Conservation (phyloP, 2,329 filamentous ascomycete species). For the Clarireedia hainanense region DNA sequence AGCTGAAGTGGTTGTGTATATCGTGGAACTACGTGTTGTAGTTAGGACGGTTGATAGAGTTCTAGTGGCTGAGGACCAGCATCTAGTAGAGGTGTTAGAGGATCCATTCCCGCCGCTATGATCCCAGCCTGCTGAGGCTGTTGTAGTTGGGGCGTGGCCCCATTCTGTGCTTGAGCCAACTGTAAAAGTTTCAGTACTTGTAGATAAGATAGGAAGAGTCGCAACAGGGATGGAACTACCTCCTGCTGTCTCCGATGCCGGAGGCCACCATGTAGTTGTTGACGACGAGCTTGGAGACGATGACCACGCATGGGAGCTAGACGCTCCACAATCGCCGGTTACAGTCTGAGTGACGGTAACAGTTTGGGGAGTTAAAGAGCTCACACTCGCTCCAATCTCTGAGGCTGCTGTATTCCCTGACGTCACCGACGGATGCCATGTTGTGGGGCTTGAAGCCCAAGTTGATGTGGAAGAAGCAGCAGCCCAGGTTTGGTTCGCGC, state of each 20-base stretch:
- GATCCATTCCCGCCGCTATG: neutral
- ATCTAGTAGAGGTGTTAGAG: neutral
- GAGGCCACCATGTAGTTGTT: neutral
- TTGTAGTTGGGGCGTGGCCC: neutral
- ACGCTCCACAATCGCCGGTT: neutral
- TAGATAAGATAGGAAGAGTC: neutral
- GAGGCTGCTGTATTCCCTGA: neutral
- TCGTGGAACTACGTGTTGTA: neutral
- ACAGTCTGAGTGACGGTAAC: constrained; percentile 1
- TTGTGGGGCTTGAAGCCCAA: neutral
- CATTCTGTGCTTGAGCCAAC: neutral
- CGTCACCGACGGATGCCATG: neutral
- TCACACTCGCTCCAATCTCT: neutral
- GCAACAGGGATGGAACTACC: neutral
- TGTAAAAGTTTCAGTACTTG: neutral
- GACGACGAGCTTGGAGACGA: neutral
- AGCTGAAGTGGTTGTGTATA: neutral
- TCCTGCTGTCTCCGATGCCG: neutral
- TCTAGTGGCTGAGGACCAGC: neutral
- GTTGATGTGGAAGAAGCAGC: neutral
- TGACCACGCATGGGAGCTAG: neutral
- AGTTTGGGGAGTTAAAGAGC: neutral
- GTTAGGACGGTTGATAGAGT: neutral
- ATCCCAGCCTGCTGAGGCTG: neutral
- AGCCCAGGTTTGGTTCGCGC: neutral